phyloP scores from a whole-genome alignment of 495 filamentous ascomycete species.

The Podospora conica region DNA sequence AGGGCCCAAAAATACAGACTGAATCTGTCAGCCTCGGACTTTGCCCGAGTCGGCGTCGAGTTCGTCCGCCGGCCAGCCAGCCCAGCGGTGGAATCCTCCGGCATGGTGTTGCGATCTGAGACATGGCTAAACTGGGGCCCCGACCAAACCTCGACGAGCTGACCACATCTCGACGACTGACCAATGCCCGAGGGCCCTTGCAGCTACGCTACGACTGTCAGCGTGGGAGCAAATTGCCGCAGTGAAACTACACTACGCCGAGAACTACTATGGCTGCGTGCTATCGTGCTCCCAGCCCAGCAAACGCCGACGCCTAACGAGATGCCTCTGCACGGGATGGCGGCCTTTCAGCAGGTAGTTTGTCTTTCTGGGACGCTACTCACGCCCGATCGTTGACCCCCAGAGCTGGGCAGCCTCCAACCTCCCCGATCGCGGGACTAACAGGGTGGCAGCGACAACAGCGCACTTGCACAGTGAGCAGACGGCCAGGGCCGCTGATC shows the following conservation, averaged over 20 bases:
- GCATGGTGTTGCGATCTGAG: constrained; percentile 9
- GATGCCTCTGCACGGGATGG: not conserved
- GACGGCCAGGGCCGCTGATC: constrained; percentile 2
- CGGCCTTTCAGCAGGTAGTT: not conserved
- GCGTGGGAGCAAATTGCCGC: constrained; percentile 5
- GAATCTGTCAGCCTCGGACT: not conserved
- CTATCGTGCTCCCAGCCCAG: not conserved
- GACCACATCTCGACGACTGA: not conserved
- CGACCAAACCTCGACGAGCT: not conserved
- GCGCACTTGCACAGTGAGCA: not conserved
- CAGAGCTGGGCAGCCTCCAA: constrained; percentile 1
- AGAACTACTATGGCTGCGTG: not conserved
- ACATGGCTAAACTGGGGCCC: not conserved
- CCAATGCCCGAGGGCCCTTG: not conserved
- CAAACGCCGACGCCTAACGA: not conserved
- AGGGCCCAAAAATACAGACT: not conserved
- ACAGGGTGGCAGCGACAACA: not conserved
- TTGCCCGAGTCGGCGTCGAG: not conserved
- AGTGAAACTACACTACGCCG: not conserved
- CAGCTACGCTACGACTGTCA: constrained; percentile 5
- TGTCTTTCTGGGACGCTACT: not conserved
- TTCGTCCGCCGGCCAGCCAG: not conserved
- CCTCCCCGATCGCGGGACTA: constrained; percentile 6
- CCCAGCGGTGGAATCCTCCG: not conserved
- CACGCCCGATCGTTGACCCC: constrained; percentile 7